Evolutionary conservation across 2,329 filamentous ascomycete species (phyloP).

Genomic region (Blumeriella jaapii): DNA sequence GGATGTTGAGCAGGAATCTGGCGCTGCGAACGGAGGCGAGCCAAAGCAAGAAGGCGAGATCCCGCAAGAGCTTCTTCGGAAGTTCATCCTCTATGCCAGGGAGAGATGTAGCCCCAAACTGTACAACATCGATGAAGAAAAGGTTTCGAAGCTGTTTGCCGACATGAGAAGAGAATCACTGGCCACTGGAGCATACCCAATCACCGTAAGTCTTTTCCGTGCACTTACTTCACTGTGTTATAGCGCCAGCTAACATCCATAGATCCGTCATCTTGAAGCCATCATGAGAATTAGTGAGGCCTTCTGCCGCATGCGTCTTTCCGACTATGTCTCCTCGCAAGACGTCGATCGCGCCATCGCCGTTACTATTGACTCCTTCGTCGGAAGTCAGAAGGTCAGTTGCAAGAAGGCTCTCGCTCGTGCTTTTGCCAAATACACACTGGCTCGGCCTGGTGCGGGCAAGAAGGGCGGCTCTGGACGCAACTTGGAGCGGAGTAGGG

Average conservation of each 20-base stretch:
- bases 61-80: conserved; percentile 78
- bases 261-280: conserved; percentile 95
- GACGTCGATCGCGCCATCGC: conserved; percentile 97
- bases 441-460: conserved; percentile 29
- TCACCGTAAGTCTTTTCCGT: conserved; percentile 59
- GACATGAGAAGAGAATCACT: conserved; percentile 92
- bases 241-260: conserved; percentile 10
- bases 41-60: conserved; percentile 59
- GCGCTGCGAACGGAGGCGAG: conserved; percentile 31
- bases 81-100: conserved; percentile 92
- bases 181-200: conserved; percentile 92
- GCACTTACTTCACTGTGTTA: not conserved
- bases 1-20: conserved; percentile 47
- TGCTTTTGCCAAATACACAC: conserved; percentile 90
- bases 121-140: conserved; percentile 96
- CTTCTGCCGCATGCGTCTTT: conserved; percentile 97
- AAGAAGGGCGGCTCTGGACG: conserved; percentile 20
- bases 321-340: conserved; percentile 78
- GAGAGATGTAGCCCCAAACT: conserved; percentile 85
- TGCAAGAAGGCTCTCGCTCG: conserved; percentile 92
- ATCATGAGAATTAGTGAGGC: conserved; percentile 92
- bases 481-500: conserved; percentile 18
- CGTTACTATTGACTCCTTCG: conserved; percentile 91
- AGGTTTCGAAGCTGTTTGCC: conserved; percentile 84
- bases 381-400: conserved; percentile 91